Percentiles rank a stretch among this genome's conserved stretches.
phyloP scores from a whole-genome alignment of 768 basidiomycete species.

The Phylloporus sp. region DNA sequence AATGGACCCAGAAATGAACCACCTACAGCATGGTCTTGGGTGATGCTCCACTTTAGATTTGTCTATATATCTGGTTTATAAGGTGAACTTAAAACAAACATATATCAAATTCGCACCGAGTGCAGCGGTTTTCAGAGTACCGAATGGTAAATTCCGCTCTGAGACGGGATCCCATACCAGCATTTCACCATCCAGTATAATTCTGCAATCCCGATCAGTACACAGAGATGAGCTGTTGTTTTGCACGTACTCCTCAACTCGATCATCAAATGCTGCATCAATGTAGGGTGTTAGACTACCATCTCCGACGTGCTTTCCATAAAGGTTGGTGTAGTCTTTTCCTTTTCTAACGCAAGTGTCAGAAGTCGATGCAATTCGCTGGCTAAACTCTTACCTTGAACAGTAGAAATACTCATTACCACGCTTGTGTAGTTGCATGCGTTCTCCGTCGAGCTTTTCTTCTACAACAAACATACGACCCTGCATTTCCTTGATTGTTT shows the following conservation, averaged over 20 bases:
- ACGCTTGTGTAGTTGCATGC: conserved; percentile 92
- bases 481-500: conserved; percentile 82
- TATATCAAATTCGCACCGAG: conserved; percentile 47
- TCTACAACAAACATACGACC: conserved; percentile 82
- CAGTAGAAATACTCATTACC: conserved; percentile 91
- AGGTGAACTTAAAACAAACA: neutral
- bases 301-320: conserved; percentile 76
- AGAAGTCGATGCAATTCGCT: neutral
- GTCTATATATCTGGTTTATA: conserved; percentile 39
- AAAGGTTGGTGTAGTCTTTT: conserved; percentile 87
- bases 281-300: conserved; percentile 91
- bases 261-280: conserved; percentile 65
- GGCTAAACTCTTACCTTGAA: conserved; percentile 56
- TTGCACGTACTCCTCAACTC: conserved; percentile 72
- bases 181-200: conserved; percentile 98
- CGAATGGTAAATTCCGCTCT: conserved; percentile 86
- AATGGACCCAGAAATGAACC: neutral
- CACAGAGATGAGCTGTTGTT: neutral
- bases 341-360: conserved; percentile 58
- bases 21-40: conserved; percentile 89
- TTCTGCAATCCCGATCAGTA: conserved; percentile 42
- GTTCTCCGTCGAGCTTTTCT: conserved; percentile 96
- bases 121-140: conserved; percentile 90
- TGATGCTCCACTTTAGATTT: conserved; percentile 64
- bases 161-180: conserved; percentile 94